Evolutionary conservation across 2,329 filamentous ascomycete genomes (phyloP), one percentile per base, ranked within the genome.

Genomic region (Pestalotiopsis fici): DNA sequence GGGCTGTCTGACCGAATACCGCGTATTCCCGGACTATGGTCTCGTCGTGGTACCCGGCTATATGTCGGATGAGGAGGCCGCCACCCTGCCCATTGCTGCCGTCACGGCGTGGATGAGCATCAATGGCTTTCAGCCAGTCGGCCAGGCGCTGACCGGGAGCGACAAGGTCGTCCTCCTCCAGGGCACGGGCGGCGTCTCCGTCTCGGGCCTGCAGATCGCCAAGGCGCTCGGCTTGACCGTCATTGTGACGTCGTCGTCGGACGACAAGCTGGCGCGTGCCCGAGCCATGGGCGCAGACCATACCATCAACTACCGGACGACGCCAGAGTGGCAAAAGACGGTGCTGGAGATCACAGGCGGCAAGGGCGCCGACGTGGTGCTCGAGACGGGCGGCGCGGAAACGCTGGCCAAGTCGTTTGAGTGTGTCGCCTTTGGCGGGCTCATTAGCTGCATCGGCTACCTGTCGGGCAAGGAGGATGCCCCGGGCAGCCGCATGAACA

Each of bases 81-180:
- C 82, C 23, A 88, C 86, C 56, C 74, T 91, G 5, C 88, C 89
- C 7, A 87, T 91, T 68, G 88, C 89, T 0, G 83, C 83, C 1
- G 82, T 91, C 35, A 91, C 90, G 2, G 89, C 89, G 0, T 91
- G 87, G 88, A 90, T 88, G 86, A 82, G 86, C 9, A 81, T 92
- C 71, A 90, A 91, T 76, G 85, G 86, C 59, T 85, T 88, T 79
- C 80, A 85, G 28, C 85, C 87, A 0, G 73, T 87, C 0, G 87
- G 86, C 0, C 78, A 86, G 64, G 81, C 83, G 23, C 50, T 75
- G 3, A 82, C 83, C 1, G 85, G 84, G 0, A 71, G 76, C 63
- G 80, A 79, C 3, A 79, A 84, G 69, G 80, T 79, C 1, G 82
- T 88, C 4, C 74, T 88, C 15, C 75, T 87, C 3, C 86, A 88